Evolutionary conservation across 257 asterid genomes (phyloP), one percentile per base, ranked within the genome.

Genomic region (Ehretia macrophylla): DNA sequence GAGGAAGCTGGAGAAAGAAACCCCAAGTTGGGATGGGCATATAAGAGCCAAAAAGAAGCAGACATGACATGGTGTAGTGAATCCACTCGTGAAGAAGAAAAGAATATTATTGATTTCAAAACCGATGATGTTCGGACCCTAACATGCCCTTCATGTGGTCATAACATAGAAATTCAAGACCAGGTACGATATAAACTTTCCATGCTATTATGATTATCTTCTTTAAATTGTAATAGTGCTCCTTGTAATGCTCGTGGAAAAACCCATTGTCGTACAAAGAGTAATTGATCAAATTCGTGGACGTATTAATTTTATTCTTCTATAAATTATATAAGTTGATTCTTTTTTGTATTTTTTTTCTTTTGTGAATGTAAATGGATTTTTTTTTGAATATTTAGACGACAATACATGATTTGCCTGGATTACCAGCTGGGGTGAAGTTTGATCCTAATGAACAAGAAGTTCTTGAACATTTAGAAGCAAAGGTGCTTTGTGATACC

Each of bases 381-480:
- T 16, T n/a, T n/a, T n/a, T 60, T 20, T 32, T 49, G 54, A 14
- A 37, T 46, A 46, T 9, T 37, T 14, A 63, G 68, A 17, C 32
- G 14, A 51, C 5, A 17, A 57, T 76, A 27, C 77, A 76, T 58
- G 75, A 71, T 66, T 83, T 77, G 71, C 85, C 75, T 21, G 88
- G 85, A 9, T 56, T 82, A 19, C 88, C 86, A 0, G 83, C 84
- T 11, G 89, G 89, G 55, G 86, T 83, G 72, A 83, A 83, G 58
- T 83, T 83, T 51, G 90, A 83, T 69, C 90, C 90, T 9, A 75
- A 86, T 0, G 90, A 83, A 70, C 84, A 77, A 66, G 86, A 83
- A 69, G 80, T 83, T 42, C 72, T 83, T 6, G 70, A 75, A 21
- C 86, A 83, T 61, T 71, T 83, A 68, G 81, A 80, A 55, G 90